Evolutionary conservation across 495 filamentous ascomycete genomes (phyloP).

Genomic region (Penicillium mononematosum): DNA sequence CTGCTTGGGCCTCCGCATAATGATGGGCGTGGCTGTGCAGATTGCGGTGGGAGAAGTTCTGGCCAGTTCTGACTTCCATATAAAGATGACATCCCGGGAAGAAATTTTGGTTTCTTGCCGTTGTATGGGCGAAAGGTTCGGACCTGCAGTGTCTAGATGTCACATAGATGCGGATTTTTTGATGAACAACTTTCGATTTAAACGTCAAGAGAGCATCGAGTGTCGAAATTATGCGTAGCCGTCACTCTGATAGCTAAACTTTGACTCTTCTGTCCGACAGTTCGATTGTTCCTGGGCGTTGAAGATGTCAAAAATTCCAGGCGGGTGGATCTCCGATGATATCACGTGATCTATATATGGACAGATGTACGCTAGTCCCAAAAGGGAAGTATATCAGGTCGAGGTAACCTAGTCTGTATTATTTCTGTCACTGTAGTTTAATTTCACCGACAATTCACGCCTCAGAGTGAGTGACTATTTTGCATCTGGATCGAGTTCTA

Average conservation of each 20-base stretch:
- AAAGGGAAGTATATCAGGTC: background rate
- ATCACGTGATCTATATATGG: slow-evolving; percentile 4
- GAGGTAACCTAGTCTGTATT: background rate
- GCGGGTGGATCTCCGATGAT: background rate
- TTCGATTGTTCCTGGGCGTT: slow-evolving; percentile 5
- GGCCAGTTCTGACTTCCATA: slow-evolving; percentile 23
- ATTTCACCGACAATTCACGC: background rate
- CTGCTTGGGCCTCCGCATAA: slow-evolving; percentile 43
- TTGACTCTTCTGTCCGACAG: background rate
- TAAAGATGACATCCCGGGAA: slow-evolving; percentile 39
- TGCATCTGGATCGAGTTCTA: background rate
- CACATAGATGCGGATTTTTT: slow-evolving; percentile 7
- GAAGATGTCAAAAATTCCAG: slow-evolving; percentile 12
- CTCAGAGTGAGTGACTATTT: no score
- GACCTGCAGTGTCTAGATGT: background rate
- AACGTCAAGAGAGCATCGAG: background rate
- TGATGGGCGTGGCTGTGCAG: slow-evolving; percentile 37
- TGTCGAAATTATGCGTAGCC: background rate
- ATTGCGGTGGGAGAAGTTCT: slow-evolving; percentile 32
- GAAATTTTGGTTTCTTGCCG: slow-evolving; percentile 2
- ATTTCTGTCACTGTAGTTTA: background rate
- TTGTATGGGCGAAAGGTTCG: background rate
- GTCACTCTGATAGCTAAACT: no score
- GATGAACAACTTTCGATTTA: no score
- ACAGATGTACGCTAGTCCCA: background rate